A percentile compares a stretch with the other conserved stretches of the same genome.
Evolutionary conservation across 371 early-diverging fungal genomes (phyloP).

Genomic region (Lichtheimia ornata): DNA sequence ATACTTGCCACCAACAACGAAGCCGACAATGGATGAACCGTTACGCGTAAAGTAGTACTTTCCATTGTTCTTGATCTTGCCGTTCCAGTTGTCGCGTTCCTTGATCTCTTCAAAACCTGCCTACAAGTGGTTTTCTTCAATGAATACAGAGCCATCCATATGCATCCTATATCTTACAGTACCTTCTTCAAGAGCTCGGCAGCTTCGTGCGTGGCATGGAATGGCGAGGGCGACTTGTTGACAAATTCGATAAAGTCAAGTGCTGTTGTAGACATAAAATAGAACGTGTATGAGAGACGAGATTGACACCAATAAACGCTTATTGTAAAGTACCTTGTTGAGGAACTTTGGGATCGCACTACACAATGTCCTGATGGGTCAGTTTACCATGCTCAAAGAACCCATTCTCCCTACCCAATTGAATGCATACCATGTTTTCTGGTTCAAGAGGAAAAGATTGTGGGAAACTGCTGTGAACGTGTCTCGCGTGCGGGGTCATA

Average conservation of each 20-base stretch:
- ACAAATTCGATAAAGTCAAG: conserved; percentile 83
- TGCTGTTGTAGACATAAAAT: conserved; percentile 17
- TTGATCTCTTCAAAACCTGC: conserved; percentile 86
- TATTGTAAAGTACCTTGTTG: background rate
- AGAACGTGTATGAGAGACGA: background rate
- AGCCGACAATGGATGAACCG: conserved; percentile 88
- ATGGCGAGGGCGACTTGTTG: conserved; percentile 90
- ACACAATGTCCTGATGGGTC: background rate
- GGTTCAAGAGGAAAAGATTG: too few species aligned
- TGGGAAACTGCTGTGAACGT: too few species aligned
- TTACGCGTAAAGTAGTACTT: conserved; percentile 97
- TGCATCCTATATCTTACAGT: background rate
- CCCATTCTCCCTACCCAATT: too few species aligned
- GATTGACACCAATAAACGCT: background rate
- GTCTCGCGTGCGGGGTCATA: too few species aligned
- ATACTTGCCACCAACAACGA: conserved; percentile 90
- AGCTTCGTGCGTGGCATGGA: conserved; percentile 88
- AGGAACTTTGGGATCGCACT: background rate
- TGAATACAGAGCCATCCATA: background rate
- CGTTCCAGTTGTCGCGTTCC: conserved; percentile 84
- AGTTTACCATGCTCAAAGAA: too few species aligned
- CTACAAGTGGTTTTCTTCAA: background rate
- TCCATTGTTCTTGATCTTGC: conserved; percentile 69
- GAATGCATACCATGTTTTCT: too few species aligned
- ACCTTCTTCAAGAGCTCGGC: conserved; percentile 58